Conservation (phyloP, 2,329 filamentous ascomycete genomes). For the Botrytis porri region DNA sequence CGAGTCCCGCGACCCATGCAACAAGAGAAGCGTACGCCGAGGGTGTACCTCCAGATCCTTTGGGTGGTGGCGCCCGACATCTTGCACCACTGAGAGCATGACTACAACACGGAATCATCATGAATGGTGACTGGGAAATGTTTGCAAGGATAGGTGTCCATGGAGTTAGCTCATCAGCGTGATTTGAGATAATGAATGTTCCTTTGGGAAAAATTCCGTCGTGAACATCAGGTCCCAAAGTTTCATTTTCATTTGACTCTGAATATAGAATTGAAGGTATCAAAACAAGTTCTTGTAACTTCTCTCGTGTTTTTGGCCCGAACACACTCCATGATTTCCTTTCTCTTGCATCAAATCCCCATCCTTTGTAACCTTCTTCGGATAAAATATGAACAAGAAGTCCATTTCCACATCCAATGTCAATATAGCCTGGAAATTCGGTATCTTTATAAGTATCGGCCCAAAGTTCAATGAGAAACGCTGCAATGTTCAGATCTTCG, state of each 20-base stretch:
- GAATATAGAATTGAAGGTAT: conserved; percentile 47
- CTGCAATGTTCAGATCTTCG: conserved; percentile 86
- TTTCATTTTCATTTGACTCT: conserved; percentile 15
- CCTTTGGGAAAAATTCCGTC: conserved; percentile 65
- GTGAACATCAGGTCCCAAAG: conserved; percentile 43
- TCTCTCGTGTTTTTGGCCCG: conserved; percentile 45
- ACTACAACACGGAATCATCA: conserved; percentile 94
- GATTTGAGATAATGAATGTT: conserved; percentile 95
- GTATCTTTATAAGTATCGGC: conserved; percentile 65
- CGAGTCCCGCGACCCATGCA: conserved; percentile 69
- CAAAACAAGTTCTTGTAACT: conserved; percentile 58
- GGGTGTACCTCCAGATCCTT: conserved; percentile 38
- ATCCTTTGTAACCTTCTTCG: conserved; percentile 77
- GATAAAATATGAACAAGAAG: conserved; percentile 80
- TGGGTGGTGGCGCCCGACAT: conserved; percentile 64
- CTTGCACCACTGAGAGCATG: conserved; percentile 74
- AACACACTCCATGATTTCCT: conserved; percentile 85
- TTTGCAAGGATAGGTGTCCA: conserved; percentile 91
- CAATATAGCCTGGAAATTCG: conserved; percentile 83
- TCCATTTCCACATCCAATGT: conserved; percentile 95
- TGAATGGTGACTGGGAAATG: conserved; percentile 73
- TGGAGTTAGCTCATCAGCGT: conserved; percentile 91
- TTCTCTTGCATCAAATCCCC: conserved; percentile 86
- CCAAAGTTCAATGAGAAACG: conserved; percentile 93
- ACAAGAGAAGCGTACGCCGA: conserved; percentile 84